Evolutionary conservation across 1,139 yeast species (phyloP).

Genomic region (Kodamaea ohmeri): DNA sequence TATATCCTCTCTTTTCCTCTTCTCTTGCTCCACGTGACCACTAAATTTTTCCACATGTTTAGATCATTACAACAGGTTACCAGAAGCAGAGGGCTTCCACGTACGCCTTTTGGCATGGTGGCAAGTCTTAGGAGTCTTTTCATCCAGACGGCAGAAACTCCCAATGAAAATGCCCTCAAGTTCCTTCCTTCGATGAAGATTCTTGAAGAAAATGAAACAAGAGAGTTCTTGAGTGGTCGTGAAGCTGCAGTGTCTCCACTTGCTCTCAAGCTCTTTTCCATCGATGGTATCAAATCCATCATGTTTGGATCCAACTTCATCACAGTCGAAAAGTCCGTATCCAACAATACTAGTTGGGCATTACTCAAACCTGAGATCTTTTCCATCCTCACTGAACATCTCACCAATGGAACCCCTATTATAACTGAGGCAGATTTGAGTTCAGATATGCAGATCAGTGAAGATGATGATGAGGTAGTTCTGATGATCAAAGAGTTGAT

Average conservation of each 20-base stretch:
- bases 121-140: conserved; percentile 25
- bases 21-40: too few relatives aligned
- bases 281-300: conserved; percentile 51
- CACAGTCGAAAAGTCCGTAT: conserved; percentile 70
- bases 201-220: conserved; percentile 45
- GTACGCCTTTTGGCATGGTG: neutral
- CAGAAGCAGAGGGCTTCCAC: neutral
- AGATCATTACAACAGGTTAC: neutral
- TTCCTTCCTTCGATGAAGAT: conserved; percentile 46
- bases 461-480: conserved; percentile 75
- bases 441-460: conserved; percentile 43
- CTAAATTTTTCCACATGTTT: too few relatives aligned
- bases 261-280: conserved; percentile 50
- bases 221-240: conserved; percentile 53
- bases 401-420: conserved; percentile 72
- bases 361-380: conserved; percentile 85
- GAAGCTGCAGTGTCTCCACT: conserved; percentile 55
- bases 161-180: conserved; percentile 48
- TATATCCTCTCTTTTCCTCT: too few relatives aligned
- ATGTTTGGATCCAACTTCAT: conserved; percentile 66
- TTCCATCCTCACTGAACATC: conserved; percentile 76
- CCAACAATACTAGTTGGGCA: conserved; percentile 60
- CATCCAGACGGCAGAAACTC: conserved; percentile 43
- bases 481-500: conserved; percentile 90
- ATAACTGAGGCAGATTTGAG: conserved; percentile 34